These are phyloP conservation scores for Daedalea quercina DNA, from an alignment of 768 basidiomycete genomes.

Conservation along the genomic window DNA sequence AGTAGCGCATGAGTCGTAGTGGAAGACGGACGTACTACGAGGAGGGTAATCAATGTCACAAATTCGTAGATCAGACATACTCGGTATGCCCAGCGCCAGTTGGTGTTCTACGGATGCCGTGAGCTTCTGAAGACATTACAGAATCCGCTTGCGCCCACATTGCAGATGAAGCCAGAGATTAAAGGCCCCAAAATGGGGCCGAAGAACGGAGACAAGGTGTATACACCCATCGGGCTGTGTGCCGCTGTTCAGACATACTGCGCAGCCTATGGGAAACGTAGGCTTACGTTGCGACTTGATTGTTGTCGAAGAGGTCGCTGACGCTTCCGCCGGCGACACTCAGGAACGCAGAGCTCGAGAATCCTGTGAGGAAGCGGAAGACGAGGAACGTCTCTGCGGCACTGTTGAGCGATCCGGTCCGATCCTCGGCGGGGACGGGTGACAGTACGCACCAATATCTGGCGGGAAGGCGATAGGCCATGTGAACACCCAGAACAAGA, in stretches of 20 bases:
- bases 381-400: slow-evolving; percentile 50
- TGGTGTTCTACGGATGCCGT: slow-evolving; percentile 31
- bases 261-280: neutral
- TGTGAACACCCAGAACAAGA: slow-evolving; percentile 53
- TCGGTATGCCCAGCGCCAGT: slow-evolving; percentile 79
- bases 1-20: neutral
- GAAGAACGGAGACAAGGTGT: slow-evolving; percentile 47
- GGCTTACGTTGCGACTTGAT: slow-evolving; percentile 52
- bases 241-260: slow-evolving; percentile 3
- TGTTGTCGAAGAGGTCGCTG: slow-evolving; percentile 49
- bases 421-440: neutral
- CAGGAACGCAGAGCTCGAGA: slow-evolving; percentile 50
- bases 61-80: slow-evolving; percentile 65
- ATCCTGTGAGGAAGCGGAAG: slow-evolving; percentile 52
- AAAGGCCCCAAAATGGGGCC: slow-evolving; percentile 54
- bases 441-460: slow-evolving; percentile 43
- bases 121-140: too few species aligned
- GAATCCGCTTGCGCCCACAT: slow-evolving; percentile 10
- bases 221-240: slow-evolving; percentile 49
- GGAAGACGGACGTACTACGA: neutral
- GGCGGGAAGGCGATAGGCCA: slow-evolving; percentile 73
- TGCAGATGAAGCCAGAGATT: slow-evolving; percentile 62
- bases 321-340: slow-evolving; percentile 58
- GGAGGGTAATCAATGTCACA: slow-evolving; percentile 24
- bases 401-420: neutral